phyloP scores from a whole-genome alignment of 768 basidiomycete genomes.

The Kockovaella imperatae region DNA sequence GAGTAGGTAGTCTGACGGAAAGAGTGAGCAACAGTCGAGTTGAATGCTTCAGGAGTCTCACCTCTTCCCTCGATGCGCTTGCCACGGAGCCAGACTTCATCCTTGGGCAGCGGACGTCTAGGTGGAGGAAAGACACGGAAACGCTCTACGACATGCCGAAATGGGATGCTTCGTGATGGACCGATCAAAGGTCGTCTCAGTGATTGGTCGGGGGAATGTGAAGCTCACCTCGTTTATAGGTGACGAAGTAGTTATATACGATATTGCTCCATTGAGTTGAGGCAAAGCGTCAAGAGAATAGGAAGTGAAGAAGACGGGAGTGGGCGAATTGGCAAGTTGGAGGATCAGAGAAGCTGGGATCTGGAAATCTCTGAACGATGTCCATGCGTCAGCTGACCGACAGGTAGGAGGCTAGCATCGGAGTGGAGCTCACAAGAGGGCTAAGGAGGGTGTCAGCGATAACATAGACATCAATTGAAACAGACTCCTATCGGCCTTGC shows the following conservation, averaged over 20 bases:
- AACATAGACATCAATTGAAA: constrained; percentile 2
- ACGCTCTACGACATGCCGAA: constrained; percentile 83
- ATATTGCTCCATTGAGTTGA: constrained; percentile 81
- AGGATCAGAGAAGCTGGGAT: constrained; percentile 78
- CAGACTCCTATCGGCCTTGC: not conserved
- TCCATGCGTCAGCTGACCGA: not conserved
- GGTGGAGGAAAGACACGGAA: constrained; percentile 80
- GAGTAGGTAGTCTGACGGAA: constrained; percentile 71
- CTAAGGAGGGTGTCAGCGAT: constrained; percentile 46
- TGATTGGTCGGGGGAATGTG: not conserved
- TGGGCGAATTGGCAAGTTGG: constrained; percentile 66
- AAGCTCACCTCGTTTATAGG: constrained; percentile 52
- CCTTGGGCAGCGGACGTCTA: constrained; percentile 64
- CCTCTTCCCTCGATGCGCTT: constrained; percentile 68
- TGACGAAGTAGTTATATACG: constrained; percentile 87
- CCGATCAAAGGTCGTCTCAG: constrained; percentile 38
- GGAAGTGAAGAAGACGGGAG: constrained; percentile 76
- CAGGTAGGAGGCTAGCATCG: not conserved
- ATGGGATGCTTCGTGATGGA: constrained; percentile 50
- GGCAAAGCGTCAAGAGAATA: constrained; percentile 91
- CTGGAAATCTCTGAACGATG: constrained; percentile 57
- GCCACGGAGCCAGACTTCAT: constrained; percentile 75
- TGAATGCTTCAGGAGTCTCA: constrained; percentile 41
- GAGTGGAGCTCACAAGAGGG: constrained; percentile 53
- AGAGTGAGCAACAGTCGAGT: constrained; percentile 1